Evolutionary conservation across 2,329 filamentous ascomycete genomes (phyloP).

Genomic region (Cadophora luteo-olivacea): DNA sequence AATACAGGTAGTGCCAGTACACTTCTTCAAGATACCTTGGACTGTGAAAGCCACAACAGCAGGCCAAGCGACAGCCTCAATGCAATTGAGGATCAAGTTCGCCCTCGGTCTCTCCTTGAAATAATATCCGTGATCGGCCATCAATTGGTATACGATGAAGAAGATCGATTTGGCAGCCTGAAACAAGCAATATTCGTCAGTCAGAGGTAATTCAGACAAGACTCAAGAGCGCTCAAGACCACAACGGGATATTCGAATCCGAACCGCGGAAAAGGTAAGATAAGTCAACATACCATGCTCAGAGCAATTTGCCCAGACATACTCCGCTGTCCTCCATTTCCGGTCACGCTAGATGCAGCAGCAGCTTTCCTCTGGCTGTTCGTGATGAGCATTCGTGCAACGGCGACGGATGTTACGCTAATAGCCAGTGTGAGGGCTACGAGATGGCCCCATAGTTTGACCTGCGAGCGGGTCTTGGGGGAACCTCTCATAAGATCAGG

Average conservation of each 20-base stretch:
- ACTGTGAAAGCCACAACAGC: constrained; percentile 13
- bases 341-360: neutral
- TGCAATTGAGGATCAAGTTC: constrained; percentile 3
- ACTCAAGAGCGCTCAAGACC: too few relatives aligned
- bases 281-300: constrained; percentile 1
- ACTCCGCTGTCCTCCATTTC: constrained; percentile 4
- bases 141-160: constrained; percentile 7
- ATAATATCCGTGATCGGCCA: neutral
- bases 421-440: neutral
- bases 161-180: constrained; percentile 11
- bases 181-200: neutral
- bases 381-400: constrained; percentile 10
- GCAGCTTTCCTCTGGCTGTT: constrained; percentile 4
- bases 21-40: constrained; percentile 13
- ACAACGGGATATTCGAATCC: too few relatives aligned
- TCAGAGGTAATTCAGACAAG: neutral
- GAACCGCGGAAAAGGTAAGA: neutral
- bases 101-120: constrained; percentile 7
- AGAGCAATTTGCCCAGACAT: constrained; percentile 10
- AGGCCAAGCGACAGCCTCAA: constrained; percentile 13
- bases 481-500: constrained; percentile 11
- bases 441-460: constrained; percentile 11
- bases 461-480: neutral
- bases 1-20: constrained; percentile 5
- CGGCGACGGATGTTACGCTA: neutral